A percentile compares a stretch with the other conserved stretches of the same genome.
Conservation (phyloP, 2,329 filamentous ascomycete genomes). For the Sporothrix variecibatus region DNA sequence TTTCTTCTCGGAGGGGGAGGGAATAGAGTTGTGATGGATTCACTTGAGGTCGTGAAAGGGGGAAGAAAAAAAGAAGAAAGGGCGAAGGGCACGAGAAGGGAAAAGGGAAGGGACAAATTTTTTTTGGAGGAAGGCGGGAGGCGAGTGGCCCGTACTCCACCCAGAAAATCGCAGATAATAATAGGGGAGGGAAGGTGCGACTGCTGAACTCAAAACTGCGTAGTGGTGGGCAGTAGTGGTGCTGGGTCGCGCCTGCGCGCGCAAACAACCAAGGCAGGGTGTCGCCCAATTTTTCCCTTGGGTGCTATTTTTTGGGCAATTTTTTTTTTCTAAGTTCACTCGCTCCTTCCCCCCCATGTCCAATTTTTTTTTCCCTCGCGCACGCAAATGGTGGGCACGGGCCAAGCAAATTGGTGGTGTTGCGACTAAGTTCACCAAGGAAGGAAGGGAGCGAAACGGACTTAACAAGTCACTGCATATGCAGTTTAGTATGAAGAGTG, state of each 20-base stretch:
- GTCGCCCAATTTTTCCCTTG: background rate
- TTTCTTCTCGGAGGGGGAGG: constrained; percentile 23
- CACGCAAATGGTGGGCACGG: constrained; percentile 15
- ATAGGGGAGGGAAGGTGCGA: constrained; percentile 2
- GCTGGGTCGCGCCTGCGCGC: constrained; percentile 19
- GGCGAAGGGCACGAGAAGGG: constrained; percentile 19
- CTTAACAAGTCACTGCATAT: background rate
- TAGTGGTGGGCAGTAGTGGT: background rate
- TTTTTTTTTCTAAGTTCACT: background rate
- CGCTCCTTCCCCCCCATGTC: background rate
- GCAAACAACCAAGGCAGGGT: constrained; percentile 5
- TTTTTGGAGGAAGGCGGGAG: constrained; percentile 27
- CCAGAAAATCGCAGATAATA: constrained; percentile 18
- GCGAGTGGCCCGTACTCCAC: constrained; percentile 23
- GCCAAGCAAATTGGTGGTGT: background rate
- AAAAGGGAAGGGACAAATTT: constrained; percentile 22
- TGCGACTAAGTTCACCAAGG: background rate
- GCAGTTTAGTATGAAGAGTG: background rate
- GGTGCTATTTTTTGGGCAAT: background rate
- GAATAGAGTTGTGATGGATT: constrained; percentile 25
- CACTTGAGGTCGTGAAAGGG: constrained; percentile 29
- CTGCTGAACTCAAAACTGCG: background rate
- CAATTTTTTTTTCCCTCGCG: constrained; percentile 18
- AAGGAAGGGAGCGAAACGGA: constrained; percentile 15
- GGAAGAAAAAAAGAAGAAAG: constrained; percentile 21